phyloP scores from a whole-genome alignment of 805 yeast genomes.

The Ogataea thermomethanolica region DNA sequence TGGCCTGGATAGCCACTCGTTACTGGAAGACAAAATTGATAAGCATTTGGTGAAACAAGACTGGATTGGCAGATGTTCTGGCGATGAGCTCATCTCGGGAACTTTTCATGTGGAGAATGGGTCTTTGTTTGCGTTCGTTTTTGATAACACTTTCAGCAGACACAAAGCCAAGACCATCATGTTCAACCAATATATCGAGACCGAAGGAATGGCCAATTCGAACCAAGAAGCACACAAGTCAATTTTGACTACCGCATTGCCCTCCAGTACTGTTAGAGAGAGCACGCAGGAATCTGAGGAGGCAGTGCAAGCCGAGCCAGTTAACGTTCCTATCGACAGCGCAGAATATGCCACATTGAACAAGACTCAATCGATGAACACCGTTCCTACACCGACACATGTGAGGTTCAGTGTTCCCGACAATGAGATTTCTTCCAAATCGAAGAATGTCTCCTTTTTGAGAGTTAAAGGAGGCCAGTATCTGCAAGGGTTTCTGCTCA shows the following conservation, averaged over 20 bases:
- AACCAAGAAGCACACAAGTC: constrained; percentile 1
- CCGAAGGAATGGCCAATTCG: not conserved
- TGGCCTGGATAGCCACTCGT: constrained; percentile 27
- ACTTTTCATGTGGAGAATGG: constrained; percentile 53
- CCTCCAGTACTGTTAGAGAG: constrained; percentile 10
- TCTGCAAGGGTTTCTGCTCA: constrained; percentile 73
- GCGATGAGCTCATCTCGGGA: constrained; percentile 63
- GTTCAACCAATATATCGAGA: constrained; percentile 49
- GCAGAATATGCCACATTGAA: not conserved
- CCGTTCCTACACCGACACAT: constrained; percentile 11
- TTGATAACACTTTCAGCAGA: constrained; percentile 89
- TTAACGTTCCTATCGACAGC: constrained; percentile 1
- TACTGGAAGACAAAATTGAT: constrained; percentile 55
- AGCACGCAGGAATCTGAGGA: constrained; percentile 7
- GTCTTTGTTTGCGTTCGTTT: constrained; percentile 81
- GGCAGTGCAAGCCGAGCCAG: not conserved
- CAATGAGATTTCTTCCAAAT: constrained; percentile 9
- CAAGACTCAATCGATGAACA: constrained; percentile 4
- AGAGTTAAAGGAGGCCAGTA: constrained; percentile 63
- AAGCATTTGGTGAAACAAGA: constrained; percentile 47
- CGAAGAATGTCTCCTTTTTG: constrained; percentile 28
- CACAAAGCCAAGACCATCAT: constrained; percentile 77
- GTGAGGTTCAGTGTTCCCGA: constrained; percentile 30
- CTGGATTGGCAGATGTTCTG: constrained; percentile 54
- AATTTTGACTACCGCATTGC: constrained; percentile 8